Evolutionary conservation across 2,329 filamentous ascomycete genomes (phyloP), one percentile per base, ranked within the genome.

Genomic region (Neofusicoccum laricinum): DNA sequence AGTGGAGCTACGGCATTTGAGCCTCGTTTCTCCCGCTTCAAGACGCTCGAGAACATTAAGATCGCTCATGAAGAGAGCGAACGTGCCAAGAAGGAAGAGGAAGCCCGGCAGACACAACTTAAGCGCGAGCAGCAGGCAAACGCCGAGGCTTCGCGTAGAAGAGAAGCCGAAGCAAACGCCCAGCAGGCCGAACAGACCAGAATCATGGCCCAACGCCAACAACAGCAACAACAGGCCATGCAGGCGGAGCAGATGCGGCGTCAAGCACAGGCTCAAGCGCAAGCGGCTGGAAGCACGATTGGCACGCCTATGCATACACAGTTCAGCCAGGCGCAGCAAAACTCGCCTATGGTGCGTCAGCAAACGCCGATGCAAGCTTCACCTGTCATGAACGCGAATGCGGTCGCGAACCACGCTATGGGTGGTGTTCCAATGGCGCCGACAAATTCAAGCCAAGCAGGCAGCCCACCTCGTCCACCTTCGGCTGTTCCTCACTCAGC

Each of bases 1-100:
- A 86, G 87, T 41, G 89, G 87, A 19, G 84, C 85, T 5, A 84
- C 87, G n/a, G 85, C 89, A 2, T 96, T 96, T 70, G 92, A 96
- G 74, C 88, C 90, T 40, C 86, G 90, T 32, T 97, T 98, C 74
- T 93, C 95, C 69, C 88, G 91, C 41, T 98, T 97, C 78, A 97
- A 97, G 80, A 87, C 92, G 1, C 86, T 99, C 48, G 92, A 92
- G 65, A 90, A 91, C 65, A 96, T 97, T 70, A 91, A 89, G 73
- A 82, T 86, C 63, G 87, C 91, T 48, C 89, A 92, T 66, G 88
- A 88, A 30, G 91, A 96, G 74, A 90, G 88, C 72, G 88, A 88
- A 68, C 72, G 76, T 43, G 70, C 72, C 34, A 78, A 80, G 71
- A 80, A 78, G 68, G 78, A 80, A 61, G 77, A 79, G 65, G 85